Percentiles rank a stretch among this genome's conserved stretches.
phyloP scores from a whole-genome alignment of 1,284 basidiomycete genomes.

The Apiotrichum siamense region DNA sequence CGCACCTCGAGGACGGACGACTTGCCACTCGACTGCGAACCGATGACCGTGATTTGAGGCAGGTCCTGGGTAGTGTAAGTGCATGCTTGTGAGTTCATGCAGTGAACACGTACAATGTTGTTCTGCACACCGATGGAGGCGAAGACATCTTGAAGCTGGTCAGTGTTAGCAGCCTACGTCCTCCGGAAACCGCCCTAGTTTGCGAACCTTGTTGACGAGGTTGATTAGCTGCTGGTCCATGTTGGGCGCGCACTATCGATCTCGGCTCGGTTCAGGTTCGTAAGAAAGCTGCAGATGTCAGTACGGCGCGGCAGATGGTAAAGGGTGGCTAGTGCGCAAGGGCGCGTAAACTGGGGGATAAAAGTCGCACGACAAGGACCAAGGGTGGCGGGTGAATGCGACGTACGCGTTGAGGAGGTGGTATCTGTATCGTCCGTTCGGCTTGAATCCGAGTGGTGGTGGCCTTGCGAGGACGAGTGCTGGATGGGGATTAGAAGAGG shows the following conservation, averaged over 20 bases:
- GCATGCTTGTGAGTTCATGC: background rate
- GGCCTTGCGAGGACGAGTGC: background rate
- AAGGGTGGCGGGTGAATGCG: background rate
- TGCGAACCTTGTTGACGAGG: conserved; percentile 48
- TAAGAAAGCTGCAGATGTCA: conserved; percentile 2
- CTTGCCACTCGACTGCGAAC: conserved; percentile 53
- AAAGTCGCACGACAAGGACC: background rate
- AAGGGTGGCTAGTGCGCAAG: background rate
- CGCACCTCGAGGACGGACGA: conserved; percentile 52
- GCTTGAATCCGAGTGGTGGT: background rate
- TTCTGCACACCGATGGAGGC: conserved; percentile 50
- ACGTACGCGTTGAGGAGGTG: background rate
- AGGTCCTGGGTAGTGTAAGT: conserved; percentile 46
- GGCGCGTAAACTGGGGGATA: background rate
- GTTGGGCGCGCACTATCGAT: conserved; percentile 7
- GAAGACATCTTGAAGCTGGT: conserved; percentile 53
- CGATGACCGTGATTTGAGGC: conserved; percentile 55
- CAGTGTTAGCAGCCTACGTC: conserved; percentile 2
- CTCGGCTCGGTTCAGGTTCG: background rate
- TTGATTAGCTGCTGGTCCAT: conserved; percentile 50
- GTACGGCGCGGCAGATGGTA: too few relatives aligned
- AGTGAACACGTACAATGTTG: conserved; percentile 42
- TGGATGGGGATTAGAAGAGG: background rate
- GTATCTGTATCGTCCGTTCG: too few relatives aligned
- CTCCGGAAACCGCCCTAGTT: background rate